Conservation (phyloP, 73 alveolate genomes). For the Loxodes magnus region DNA sequence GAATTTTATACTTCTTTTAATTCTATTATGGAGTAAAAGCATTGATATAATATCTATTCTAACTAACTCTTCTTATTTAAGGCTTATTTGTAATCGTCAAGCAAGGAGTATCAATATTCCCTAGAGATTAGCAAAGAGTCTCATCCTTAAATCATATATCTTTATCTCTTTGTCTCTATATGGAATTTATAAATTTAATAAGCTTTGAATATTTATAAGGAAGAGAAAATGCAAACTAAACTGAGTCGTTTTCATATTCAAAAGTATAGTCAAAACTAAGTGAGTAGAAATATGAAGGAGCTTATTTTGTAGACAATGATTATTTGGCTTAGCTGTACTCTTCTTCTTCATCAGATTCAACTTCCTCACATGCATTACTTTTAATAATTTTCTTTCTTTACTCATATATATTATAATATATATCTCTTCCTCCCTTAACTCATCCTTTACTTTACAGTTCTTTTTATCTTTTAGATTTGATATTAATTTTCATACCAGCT, state of each 20-base stretch:
- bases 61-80: neutral
- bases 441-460: conserved; percentile 52
- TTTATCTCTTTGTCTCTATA: conserved; percentile 1
- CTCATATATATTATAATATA: conserved; percentile 27
- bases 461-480: conserved; percentile 15
- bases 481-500: conserved; percentile 42
- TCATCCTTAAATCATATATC: neutral
- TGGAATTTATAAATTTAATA: conserved; percentile 15
- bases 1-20: conserved; percentile 32
- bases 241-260: conserved; percentile 61
- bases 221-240: conserved; percentile 67
- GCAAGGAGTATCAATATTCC: too few species aligned
- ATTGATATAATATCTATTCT: neutral
- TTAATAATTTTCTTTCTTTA: conserved; percentile 25
- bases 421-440: conserved; percentile 47
- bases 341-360: too few species aligned
- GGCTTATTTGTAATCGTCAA: neutral
- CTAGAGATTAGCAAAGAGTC: too few species aligned
- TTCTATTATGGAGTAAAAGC: neutral
- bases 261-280: conserved; percentile 64
- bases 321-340: too few species aligned
- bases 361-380: too few species aligned
- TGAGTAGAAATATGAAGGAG: conserved; percentile 51
- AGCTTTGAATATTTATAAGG: conserved; percentile 73
- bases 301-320: neutral